Percentiles rank a stretch among this genome's conserved stretches.
phyloP scores from a whole-genome alignment of 306 rosid genomes.

The Echinosophora koreensis region DNA sequence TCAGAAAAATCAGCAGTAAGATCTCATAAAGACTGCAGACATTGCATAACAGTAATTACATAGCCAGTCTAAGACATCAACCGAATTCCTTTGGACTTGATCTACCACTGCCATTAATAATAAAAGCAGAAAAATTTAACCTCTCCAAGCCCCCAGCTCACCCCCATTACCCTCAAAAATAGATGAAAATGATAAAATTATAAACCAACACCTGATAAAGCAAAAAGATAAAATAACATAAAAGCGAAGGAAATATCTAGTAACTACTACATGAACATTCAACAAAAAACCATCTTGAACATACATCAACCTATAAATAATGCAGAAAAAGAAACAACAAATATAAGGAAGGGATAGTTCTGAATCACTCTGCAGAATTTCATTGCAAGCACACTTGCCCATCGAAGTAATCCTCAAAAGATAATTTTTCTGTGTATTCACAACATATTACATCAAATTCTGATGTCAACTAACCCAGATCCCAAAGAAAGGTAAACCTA shows the following conservation, averaged over 20 bases:
- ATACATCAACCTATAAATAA: neutral
- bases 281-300: neutral
- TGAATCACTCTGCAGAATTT: neutral
- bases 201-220: conserved; percentile 5
- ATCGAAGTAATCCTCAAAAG: neutral
- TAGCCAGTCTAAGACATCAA: neutral
- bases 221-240: conserved; percentile 19
- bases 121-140: conserved; percentile 1
- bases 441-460: neutral
- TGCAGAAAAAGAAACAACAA: neutral
- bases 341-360: neutral
- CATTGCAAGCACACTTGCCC: neutral
- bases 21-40: conserved; percentile 35
- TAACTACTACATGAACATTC: neutral
- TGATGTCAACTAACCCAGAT: conserved; percentile 6
- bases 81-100: neutral
- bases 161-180: neutral
- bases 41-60: neutral
- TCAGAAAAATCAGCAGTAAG: conserved; percentile 31
- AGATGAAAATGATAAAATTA: neutral
- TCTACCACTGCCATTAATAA: neutral
- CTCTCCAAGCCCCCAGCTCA: neutral
- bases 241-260: neutral
- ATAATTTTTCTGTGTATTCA: neutral
- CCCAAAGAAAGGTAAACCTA: neutral